Evolutionary conservation across 441 rosid genomes (phyloP), one percentile per base, ranked within the genome.

Genomic region (Hura crepitans): DNA sequence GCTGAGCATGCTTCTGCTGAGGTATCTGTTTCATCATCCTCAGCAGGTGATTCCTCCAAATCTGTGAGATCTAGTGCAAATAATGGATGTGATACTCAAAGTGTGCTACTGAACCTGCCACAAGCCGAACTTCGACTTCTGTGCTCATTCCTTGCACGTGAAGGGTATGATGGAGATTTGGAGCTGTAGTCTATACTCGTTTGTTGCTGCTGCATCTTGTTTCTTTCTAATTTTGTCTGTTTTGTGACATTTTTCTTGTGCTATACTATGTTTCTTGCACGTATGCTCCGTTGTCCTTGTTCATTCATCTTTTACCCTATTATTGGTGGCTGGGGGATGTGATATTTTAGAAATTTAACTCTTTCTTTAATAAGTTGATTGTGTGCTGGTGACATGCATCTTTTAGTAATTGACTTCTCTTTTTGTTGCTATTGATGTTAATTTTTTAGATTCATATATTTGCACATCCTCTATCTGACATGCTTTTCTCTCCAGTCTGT

Each of bases 111-210:
- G 62, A 88, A 87, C 76, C 87, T 95, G 83, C 99, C 98, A 9
- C 87, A 81, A 75, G 74, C 83, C 56, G 98, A 95, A 80, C 97
- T 95, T 64, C 83, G 89, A 66, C 89, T 90, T 68, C 87, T 95
- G 33, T 92, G 98, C 75, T 95, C 98, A 46, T 87, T 95, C 76
- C 99, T 95, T 73, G 96, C 96, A 63, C 89, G 96, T 68, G 99
- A 95, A 82, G 98, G 99, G 99, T 95, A 91, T 69, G 50, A 35
- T 46, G 53, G 20, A 60, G 6, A 43, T 64, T 65, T 49, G 18
- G 65, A 58, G 37, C 27, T 60, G 9, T 55, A 56, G 22, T 66
- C 20, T 49, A n/a, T 53, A 53, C 22, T 20, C 72, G 11, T 11
- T 31, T 60, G 30, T 49, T 54, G 22, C 7, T 54, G 14, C 3